Percentiles rank a stretch among this genome's conserved stretches.
These are phyloP conservation scores for Cyclocybe aegerita DNA, from an alignment of 768 basidiomycete genomes.

Conservation along the genomic window DNA sequence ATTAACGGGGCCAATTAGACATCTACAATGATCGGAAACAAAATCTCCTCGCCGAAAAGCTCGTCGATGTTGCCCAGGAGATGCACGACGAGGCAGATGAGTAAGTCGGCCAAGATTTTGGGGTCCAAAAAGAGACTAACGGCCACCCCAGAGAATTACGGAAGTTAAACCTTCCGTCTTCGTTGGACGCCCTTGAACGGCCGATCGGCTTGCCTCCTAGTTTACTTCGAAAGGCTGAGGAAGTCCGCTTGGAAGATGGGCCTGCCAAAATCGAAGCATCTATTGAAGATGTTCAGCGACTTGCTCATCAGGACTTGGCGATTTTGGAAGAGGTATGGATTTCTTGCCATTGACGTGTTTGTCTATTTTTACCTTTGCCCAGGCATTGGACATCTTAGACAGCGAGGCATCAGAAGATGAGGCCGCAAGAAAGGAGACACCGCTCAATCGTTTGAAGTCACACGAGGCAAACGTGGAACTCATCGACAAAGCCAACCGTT, in stretches of 20 bases:
- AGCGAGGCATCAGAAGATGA: slow-evolving; percentile 88
- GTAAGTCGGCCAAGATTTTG: slow-evolving; percentile 37
- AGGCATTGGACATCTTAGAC: slow-evolving; percentile 92
- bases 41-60: slow-evolving; percentile 65
- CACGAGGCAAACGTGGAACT: slow-evolving; percentile 78
- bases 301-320: slow-evolving; percentile 59
- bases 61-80: slow-evolving; percentile 58
- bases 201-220: slow-evolving; percentile 89
- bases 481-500: slow-evolving; percentile 67
- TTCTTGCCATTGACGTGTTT: neutral
- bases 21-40: slow-evolving; percentile 86
- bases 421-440: slow-evolving; percentile 50
- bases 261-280: slow-evolving; percentile 67
- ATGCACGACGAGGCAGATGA: slow-evolving; percentile 60
- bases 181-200: slow-evolving; percentile 84
- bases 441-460: slow-evolving; percentile 60
- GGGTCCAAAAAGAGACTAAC: neutral
- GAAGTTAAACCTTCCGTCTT: slow-evolving; percentile 75
- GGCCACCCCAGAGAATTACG: slow-evolving; percentile 52
- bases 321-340: slow-evolving; percentile 72
- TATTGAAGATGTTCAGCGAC: slow-evolving; percentile 68
- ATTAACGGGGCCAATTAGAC: slow-evolving; percentile 31
- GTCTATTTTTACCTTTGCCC: neutral
- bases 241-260: slow-evolving; percentile 79
- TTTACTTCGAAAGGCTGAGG: slow-evolving; percentile 80